A percentile compares a stretch with the other conserved stretches of the same genome.
These are phyloP conservation scores for Nicotiana paniculata DNA, from an alignment of 257 asterid species.

Conservation along the genomic window DNA sequence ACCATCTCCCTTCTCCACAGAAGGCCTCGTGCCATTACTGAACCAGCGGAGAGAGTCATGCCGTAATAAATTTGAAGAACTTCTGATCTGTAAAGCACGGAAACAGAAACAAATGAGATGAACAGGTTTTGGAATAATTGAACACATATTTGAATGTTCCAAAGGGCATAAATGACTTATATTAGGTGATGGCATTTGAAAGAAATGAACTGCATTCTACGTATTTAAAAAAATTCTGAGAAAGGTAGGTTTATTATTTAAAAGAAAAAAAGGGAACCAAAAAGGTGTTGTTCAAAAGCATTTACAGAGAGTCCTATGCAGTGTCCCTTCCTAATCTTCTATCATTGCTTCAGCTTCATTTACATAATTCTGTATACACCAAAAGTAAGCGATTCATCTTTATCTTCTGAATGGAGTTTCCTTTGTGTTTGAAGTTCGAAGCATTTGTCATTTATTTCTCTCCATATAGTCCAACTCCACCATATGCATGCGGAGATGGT, in stretches of 20 bases:
- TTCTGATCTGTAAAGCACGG: slow-evolving; percentile 46
- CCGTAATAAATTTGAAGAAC: slow-evolving; percentile 39
- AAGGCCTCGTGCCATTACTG: slow-evolving; percentile 40
- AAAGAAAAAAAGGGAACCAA: neutral
- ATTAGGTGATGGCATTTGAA: neutral
- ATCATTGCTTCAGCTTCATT: neutral
- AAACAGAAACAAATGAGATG: neutral
- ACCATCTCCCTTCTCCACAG: slow-evolving; percentile 51
- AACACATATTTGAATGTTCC: neutral
- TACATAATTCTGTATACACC: neutral
- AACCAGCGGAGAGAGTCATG: slow-evolving; percentile 49
- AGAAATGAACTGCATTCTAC: neutral
- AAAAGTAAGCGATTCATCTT: neutral
- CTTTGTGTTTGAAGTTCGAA: neutral
- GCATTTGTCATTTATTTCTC: neutral
- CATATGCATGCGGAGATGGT: neutral
- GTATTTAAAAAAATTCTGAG: neutral
- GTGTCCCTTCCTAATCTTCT: neutral
- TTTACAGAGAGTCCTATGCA: neutral
- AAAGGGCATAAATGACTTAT: neutral
- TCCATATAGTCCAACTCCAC: slow-evolving; percentile 6
- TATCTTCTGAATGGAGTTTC: neutral
- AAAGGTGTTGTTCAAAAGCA: neutral
- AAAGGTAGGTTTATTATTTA: neutral
- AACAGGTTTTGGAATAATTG: neutral